phyloP scores from a whole-genome alignment of 306 rosid genomes.

The Medicago ruthenica region DNA sequence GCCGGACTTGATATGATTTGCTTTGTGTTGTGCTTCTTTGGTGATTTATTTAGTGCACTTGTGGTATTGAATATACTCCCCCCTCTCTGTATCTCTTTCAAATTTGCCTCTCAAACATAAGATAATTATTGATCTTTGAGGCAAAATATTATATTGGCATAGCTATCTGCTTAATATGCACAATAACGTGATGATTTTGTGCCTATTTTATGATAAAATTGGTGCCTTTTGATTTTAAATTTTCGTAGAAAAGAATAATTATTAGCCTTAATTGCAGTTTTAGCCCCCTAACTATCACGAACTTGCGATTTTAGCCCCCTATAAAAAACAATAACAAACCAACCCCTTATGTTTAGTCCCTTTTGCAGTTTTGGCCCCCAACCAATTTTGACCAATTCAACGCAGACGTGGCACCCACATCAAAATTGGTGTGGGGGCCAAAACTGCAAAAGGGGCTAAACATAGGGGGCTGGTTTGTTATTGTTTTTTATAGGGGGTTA shows the following conservation, averaged over 20 bases:
- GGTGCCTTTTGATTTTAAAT: not conserved
- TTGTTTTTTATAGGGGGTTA: too few species aligned
- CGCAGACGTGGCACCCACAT: too few species aligned
- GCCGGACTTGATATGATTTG: conserved; percentile 33
- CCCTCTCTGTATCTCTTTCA: not conserved
- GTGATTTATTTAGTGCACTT: conserved; percentile 20
- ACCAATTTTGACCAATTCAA: too few species aligned
- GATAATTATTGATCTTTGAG: conserved; percentile 3
- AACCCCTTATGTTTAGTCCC: too few species aligned
- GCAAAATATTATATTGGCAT: conserved; percentile 9
- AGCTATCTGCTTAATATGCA: not conserved
- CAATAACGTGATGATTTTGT: conserved; percentile 14
- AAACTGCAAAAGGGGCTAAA: too few species aligned
- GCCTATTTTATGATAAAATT: not conserved
- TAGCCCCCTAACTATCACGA: too few species aligned
- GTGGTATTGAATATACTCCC: conserved; percentile 7
- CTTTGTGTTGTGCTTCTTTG: conserved; percentile 36
- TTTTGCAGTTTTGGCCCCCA: too few species aligned
- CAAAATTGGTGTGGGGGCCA: too few species aligned
- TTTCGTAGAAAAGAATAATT: not conserved
- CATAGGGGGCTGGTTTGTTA: too few species aligned
- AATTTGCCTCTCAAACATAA: conserved; percentile 11
- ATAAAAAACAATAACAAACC: too few species aligned
- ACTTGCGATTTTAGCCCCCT: too few species aligned
- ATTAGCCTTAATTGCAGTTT: too few species aligned